These are phyloP conservation scores for Fraxinus albicans DNA, from an alignment of 305 asterid genomes.

Conservation along the genomic window DNA sequence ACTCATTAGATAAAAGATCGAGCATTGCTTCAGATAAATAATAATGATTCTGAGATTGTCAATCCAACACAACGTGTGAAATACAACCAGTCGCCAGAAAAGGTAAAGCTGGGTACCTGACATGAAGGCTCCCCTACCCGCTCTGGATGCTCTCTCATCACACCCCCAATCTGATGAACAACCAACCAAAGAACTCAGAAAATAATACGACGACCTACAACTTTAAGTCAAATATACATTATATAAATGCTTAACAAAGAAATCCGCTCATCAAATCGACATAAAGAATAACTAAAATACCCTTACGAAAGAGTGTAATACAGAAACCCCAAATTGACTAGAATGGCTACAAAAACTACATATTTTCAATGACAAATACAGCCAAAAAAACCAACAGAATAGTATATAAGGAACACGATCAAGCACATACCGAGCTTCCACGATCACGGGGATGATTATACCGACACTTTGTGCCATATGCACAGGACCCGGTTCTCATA, in stretches of 20 bases:
- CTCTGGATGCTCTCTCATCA: constrained; percentile 72
- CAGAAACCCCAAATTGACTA: constrained; percentile 3
- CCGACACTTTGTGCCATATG: constrained; percentile 80
- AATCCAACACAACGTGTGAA: not conserved
- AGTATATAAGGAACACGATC: not conserved
- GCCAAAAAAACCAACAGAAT: constrained; percentile 9
- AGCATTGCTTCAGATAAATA: not conserved
- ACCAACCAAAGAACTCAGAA: constrained; percentile 2
- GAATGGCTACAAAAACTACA: not conserved
- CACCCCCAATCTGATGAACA: constrained; percentile 29
- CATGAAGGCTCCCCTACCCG: constrained; percentile 80
- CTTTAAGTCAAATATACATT: not conserved
- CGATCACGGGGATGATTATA: constrained; percentile 85
- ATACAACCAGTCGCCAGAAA: not conserved
- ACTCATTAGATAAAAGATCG: not conserved
- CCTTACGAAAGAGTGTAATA: not conserved
- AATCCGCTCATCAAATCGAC: constrained; percentile 6
- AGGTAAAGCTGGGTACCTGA: constrained; percentile 50
- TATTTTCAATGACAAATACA: constrained; percentile 9
- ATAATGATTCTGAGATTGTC: not conserved
- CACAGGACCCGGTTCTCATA: constrained; percentile 77
- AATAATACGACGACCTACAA: not conserved
- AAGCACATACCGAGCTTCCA: constrained; percentile 46
- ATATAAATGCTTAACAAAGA: not conserved
- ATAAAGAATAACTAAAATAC: constrained; percentile 7